Evolutionary conservation across 2,329 filamentous ascomycete genomes (phyloP).

Genomic region (Ramularia collo-cygni): DNA sequence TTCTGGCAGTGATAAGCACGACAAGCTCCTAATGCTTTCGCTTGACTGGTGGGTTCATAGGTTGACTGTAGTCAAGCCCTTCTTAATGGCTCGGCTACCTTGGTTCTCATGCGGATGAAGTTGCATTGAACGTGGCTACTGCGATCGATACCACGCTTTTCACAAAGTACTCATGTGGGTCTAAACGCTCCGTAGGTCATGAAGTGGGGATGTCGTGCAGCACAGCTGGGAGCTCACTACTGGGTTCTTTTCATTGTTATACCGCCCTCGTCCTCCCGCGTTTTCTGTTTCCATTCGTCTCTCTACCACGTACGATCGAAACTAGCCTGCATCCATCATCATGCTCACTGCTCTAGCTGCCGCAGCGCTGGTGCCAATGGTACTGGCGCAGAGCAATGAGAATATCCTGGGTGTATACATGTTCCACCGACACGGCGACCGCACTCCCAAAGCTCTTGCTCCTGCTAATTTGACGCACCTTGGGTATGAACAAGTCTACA

Average conservation of each 20-base stretch:
- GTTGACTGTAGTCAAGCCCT: constrained; percentile 5
- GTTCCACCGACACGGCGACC: constrained; percentile 84
- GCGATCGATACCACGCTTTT: background rate
- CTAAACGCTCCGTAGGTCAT: constrained; percentile 2
- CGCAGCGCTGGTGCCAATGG: constrained; percentile 20
- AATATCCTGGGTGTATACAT: constrained; percentile 76
- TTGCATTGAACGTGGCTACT: background rate
- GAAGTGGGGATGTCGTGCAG: background rate
- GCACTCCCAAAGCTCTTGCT: constrained; percentile 67
- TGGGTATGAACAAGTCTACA: constrained; percentile 68
- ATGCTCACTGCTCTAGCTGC: constrained; percentile 15
- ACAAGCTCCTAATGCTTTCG: constrained; percentile 3
- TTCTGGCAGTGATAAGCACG: constrained; percentile 10
- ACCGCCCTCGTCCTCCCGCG: too few species aligned
- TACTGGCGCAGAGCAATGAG: constrained; percentile 41
- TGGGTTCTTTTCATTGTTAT: too few species aligned
- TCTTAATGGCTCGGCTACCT: constrained; percentile 11
- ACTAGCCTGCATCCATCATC: too few species aligned
- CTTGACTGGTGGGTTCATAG: constrained; percentile 2
- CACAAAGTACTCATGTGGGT: constrained; percentile 1
- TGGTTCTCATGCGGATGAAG: constrained; percentile 8
- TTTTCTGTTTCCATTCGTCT: too few species aligned
- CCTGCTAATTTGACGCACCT: constrained; percentile 70
- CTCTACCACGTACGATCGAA: too few species aligned
- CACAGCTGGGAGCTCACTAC: too few species aligned